Evolutionary conservation across 2,329 filamentous ascomycete species (phyloP).

Genomic region (Capronia epimyces): DNA sequence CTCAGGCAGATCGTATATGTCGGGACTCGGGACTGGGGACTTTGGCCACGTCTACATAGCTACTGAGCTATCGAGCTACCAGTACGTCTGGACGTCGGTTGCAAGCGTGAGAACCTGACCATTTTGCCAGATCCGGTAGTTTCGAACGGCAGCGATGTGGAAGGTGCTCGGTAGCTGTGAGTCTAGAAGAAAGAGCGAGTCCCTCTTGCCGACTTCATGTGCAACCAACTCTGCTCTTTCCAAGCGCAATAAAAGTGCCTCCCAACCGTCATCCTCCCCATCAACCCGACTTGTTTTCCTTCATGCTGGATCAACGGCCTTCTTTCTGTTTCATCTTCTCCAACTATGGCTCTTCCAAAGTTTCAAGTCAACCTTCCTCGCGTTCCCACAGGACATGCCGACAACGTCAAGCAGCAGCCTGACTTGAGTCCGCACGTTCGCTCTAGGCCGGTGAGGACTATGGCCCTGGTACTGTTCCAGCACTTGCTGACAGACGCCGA

Average conservation of each 20-base stretch:
- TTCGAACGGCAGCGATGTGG: not conserved
- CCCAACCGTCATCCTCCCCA: no score
- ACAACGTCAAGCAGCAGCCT: not conserved
- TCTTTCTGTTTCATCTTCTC: not conserved
- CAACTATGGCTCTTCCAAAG: not conserved
- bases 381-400: no score
- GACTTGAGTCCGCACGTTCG: not conserved
- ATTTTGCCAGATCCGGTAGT: not conserved
- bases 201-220: not conserved
- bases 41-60: no score
- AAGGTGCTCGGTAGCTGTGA: no score
- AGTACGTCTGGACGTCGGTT: not conserved
- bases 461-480: not conserved
- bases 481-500: slow-evolving; percentile 1
- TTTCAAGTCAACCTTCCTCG: not conserved
- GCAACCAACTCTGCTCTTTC: not conserved
- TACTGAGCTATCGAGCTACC: no score
- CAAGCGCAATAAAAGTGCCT: not conserved
- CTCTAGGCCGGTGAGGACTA: slow-evolving; percentile 5
- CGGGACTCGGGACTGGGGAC: not conserved
- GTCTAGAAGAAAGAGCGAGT: not conserved
- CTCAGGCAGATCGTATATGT: not conserved
- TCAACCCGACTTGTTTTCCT: not conserved
- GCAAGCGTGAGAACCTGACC: not conserved
- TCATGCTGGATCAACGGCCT: not conserved